Base-by-base conservation (phyloP, 768 basidiomycete genomes). In the Xerocomus spinulosus region DNA sequence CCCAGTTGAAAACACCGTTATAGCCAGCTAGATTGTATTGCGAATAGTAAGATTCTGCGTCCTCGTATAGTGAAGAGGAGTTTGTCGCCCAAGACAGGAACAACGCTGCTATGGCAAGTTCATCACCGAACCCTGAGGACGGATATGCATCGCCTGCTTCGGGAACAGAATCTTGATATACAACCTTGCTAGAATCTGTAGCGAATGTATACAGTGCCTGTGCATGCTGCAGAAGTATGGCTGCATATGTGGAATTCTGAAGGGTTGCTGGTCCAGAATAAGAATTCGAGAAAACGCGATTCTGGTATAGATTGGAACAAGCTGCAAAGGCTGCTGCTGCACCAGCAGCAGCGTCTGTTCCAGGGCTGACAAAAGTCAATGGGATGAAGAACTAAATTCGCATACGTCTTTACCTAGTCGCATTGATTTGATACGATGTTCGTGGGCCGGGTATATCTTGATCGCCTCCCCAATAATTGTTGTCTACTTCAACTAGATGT, bases 401-500 rank as follows among this genome's bases (percentile, higher is more conserved):
- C 18, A 4, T 29, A 35, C 12, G 3, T 24, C 15, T 60, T 33
- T 52, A 78, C 78, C 63, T 70, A 1, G 84, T 83, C 47, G 74
- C 67, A 55, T 93, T 92, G 55, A 96, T 81, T 55, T 83, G 81
- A 68, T 80, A 93, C 1, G 86, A 80, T 1, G 85, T 80, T 30
- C 94, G 81, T 20, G 82, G 80, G 14, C 67, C 67, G 10, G 92
- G 92, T 42, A 96, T 88, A 49, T 73, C 73, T 39, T 73, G 75
- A 57, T 96, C 93, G 10, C 86, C 89, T 50, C 91, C 93, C 92
- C 93, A 95, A 61, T 96, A 97, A 3, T 74, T 74, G 56, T 87
- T 78, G 61, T 92, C 87, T 17, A 78, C 59, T 46, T 79, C 68
- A 21, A 72, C 85, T 83, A 54, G 32, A 49, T 40, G 46, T 14